Percentiles rank a stretch among this genome's conserved stretches.
phyloP scores from a whole-genome alignment of 352 stramenopile genomes.

The Globisporangium abappressorium region DNA sequence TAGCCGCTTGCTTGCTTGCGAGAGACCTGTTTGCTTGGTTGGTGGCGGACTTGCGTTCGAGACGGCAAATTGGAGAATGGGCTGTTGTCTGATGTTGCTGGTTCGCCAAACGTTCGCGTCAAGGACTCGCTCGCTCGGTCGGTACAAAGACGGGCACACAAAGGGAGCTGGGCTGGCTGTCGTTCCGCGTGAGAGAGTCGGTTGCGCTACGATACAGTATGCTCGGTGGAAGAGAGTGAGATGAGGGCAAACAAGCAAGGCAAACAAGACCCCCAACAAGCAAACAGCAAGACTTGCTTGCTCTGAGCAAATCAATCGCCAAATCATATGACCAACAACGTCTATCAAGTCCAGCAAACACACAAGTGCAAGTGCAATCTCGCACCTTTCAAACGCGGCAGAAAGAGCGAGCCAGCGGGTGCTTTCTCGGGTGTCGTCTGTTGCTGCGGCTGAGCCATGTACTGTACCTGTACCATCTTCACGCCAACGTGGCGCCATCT shows the following conservation, averaged over 20 bases:
- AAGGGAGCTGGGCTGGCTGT: not conserved
- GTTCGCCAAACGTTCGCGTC: not conserved
- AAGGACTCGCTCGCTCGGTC: not conserved
- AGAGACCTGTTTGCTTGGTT: not conserved
- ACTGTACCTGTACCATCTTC: not conserved
- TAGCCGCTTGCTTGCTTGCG: not conserved
- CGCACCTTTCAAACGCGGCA: not conserved
- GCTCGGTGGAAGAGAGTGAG: not conserved
- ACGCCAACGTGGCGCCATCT: not conserved
- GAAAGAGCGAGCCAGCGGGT: conserved; percentile 7
- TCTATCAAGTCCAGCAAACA: too few relatives aligned
- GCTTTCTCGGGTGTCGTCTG: conserved; percentile 8
- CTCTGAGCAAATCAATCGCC: not conserved
- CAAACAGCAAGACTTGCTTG: not conserved
- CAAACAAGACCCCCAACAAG: not conserved
- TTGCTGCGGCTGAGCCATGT: not conserved
- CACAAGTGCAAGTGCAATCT: not conserved
- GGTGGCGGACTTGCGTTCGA: conserved; percentile 2
- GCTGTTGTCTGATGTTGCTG: not conserved
- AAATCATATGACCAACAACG: not conserved
- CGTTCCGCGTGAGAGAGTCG: conserved; percentile 4
- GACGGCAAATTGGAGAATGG: conserved; percentile 3
- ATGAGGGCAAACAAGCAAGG: not conserved
- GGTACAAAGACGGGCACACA: not conserved
- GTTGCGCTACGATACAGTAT: not conserved